These are phyloP conservation scores for Chytriomyces sp. DNA, from an alignment of 192 early-diverging fungal species.

Conservation along the genomic window DNA sequence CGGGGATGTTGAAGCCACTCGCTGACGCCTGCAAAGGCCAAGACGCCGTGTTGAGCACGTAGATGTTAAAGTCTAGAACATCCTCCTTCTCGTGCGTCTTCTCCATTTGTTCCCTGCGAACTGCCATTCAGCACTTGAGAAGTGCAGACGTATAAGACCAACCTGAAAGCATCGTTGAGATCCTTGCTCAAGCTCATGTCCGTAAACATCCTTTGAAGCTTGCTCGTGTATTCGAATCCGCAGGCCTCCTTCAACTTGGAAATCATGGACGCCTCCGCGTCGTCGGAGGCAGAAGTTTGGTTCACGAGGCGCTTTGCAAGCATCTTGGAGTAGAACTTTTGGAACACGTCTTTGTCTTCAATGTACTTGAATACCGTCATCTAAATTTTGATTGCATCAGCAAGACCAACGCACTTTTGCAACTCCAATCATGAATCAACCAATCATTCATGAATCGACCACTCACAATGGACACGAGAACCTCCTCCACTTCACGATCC, in stretches of 20 bases:
- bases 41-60: slow-evolving; percentile 82
- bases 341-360: slow-evolving; percentile 97
- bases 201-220: slow-evolving; percentile 94
- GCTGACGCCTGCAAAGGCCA: slow-evolving; percentile 88
- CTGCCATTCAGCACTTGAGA: background rate
- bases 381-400: slow-evolving; percentile 33
- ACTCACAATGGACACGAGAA: slow-evolving; percentile 74
- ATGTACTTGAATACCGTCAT: slow-evolving; percentile 97
- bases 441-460: background rate
- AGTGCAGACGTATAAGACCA: slow-evolving; percentile 28
- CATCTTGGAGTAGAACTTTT: slow-evolving; percentile 94
- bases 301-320: slow-evolving; percentile 92
- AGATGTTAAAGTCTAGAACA: slow-evolving; percentile 75
- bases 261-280: slow-evolving; percentile 95
- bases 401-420: background rate
- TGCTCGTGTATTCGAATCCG: slow-evolving; percentile 93
- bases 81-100: slow-evolving; percentile 50
- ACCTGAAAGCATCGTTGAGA: slow-evolving; percentile 82
- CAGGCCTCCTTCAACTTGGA: slow-evolving; percentile 85
- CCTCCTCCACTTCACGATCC: slow-evolving; percentile 69
- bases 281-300: slow-evolving; percentile 83
- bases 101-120: slow-evolving; percentile 46
- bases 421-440: background rate
- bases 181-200: slow-evolving; percentile 93
- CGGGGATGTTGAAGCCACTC: slow-evolving; percentile 82